A percentile compares a stretch with the other conserved stretches of the same genome.
Conservation (phyloP, 306 rosid genomes). For the Cucumis melo region DNA sequence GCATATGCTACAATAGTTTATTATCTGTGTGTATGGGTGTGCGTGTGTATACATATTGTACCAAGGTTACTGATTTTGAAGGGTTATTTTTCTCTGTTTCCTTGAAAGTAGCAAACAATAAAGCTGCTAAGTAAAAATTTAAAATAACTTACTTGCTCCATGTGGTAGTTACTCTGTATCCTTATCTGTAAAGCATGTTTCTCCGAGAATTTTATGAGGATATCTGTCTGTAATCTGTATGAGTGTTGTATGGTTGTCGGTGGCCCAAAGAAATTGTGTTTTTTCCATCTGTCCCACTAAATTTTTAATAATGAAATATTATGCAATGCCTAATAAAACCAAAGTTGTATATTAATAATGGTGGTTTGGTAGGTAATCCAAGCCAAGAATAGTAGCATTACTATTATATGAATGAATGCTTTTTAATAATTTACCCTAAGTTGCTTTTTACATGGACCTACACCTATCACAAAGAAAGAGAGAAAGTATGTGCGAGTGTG, state of each 20-base stretch:
- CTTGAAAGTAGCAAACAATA: background rate
- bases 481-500: background rate
- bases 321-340: background rate
- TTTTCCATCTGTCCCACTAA: background rate
- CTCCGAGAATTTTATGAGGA: background rate
- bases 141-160: background rate
- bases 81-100: background rate
- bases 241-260: background rate
- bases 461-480: background rate
- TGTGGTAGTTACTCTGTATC: background rate
- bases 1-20: background rate
- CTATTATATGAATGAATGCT: constrained; percentile 3
- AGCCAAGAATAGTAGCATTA: constrained; percentile 5
- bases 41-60: background rate
- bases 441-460: constrained; percentile 3
- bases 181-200: constrained; percentile 8
- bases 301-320: background rate
- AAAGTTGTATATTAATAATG: background rate
- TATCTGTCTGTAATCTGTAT: background rate
- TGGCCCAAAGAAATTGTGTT: background rate
- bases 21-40: too few relatives aligned
- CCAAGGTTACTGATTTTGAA: background rate
- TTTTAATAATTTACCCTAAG: background rate
- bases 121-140: background rate
- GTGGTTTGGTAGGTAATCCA: constrained; percentile 5